phyloP scores from a whole-genome alignment of 2,329 filamentous ascomycete genomes.

The Aspergillus alliaceus region DNA sequence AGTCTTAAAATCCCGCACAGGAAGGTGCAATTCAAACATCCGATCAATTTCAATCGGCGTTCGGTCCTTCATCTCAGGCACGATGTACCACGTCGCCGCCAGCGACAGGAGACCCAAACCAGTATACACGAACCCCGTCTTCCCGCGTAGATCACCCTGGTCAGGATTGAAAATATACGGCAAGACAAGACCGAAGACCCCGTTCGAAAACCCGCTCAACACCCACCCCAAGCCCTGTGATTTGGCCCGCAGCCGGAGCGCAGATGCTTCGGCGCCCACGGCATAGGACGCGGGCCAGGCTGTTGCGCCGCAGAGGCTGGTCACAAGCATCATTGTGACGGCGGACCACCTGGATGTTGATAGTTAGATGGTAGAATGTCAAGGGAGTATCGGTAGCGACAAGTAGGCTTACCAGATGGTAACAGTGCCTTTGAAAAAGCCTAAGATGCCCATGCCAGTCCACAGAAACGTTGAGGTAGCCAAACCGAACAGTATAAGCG shows the following conservation, averaged over 20 bases:
- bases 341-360: conserved; percentile 38
- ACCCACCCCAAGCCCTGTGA: conserved; percentile 45
- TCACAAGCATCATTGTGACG: conserved; percentile 46
- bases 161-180: conserved; percentile 55
- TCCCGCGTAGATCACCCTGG: conserved; percentile 41
- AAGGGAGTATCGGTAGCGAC: no score
- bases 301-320: conserved; percentile 38
- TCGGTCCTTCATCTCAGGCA: conserved; percentile 57
- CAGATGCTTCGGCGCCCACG: conserved; percentile 35
- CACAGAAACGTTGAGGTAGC: conserved; percentile 39
- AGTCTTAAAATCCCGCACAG: conserved; percentile 23
- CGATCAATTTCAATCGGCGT: conserved; percentile 51
- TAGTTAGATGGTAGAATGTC: no score
- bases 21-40: conserved; percentile 30
- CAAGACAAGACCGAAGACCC: conserved; percentile 48
- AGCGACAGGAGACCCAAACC: conserved; percentile 32
- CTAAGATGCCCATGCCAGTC: conserved; percentile 50
- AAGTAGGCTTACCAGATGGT: conserved; percentile 43
- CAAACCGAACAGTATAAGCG: conserved; percentile 29
- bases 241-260: conserved; percentile 39
- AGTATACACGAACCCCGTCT: conserved; percentile 44
- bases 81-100: conserved; percentile 43
- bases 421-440: conserved; percentile 41
- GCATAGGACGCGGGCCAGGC: conserved; percentile 40
- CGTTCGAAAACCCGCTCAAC: conserved; percentile 40